phyloP scores from a whole-genome alignment of 1,284 basidiomycete genomes.

The Sporisorium scitamineum region DNA sequence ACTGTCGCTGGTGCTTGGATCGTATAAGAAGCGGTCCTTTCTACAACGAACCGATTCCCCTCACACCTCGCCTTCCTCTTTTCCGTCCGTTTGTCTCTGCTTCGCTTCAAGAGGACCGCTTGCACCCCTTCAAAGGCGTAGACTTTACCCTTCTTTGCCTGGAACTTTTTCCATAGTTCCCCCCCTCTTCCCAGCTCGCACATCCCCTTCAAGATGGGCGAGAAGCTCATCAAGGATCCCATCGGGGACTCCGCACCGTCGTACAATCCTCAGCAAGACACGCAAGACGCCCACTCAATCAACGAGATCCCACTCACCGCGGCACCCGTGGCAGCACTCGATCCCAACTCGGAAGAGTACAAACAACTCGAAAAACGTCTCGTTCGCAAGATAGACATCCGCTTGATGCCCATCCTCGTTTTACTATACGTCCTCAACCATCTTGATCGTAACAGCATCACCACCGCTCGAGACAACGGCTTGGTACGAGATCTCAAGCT shows the following conservation, averaged over 20 bases:
- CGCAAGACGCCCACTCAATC: constrained; percentile 27
- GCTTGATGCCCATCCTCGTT: constrained; percentile 32
- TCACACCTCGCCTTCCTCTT: not conserved
- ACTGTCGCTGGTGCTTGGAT: not conserved
- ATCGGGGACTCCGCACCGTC: not conserved
- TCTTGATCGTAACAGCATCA: constrained; percentile 27
- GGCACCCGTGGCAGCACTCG: constrained; percentile 13
- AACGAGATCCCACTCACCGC: constrained; percentile 2
- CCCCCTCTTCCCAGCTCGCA: not conserved
- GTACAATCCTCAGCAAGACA: constrained; percentile 9
- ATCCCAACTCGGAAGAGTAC: constrained; percentile 39
- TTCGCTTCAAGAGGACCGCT: too few relatives aligned
- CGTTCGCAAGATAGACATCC: constrained; percentile 52
- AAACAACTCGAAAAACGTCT: constrained; percentile 36
- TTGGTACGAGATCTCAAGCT: constrained; percentile 62
- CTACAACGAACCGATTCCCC: not conserved
- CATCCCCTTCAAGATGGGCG: constrained; percentile 9
- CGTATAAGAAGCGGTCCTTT: not conserved
- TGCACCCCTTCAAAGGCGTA: too few relatives aligned
- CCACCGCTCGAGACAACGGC: constrained; percentile 46
- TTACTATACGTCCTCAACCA: constrained; percentile 39
- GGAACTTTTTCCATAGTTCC: too few relatives aligned
- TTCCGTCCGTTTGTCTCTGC: too few relatives aligned
- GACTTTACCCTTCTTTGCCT: too few relatives aligned
- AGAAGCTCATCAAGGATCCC: constrained; percentile 12